Base-by-base conservation (phyloP, 345 rosid genomes). In the Erucastrum elatum region DNA sequence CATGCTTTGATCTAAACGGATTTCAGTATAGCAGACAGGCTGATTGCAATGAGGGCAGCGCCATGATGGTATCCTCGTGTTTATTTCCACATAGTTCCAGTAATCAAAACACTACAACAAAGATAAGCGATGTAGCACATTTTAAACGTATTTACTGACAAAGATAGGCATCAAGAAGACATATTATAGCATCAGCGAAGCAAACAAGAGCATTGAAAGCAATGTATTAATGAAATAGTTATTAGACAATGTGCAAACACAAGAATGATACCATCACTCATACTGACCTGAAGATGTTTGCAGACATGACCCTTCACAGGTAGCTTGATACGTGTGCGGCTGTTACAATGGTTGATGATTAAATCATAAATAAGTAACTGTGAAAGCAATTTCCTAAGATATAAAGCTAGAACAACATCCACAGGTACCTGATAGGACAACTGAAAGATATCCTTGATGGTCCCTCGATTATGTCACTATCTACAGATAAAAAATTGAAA, bases 1-100 rank as follows among this genome's bases (percentile, higher is more conserved):
- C 84, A 93, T 88, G 82, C 78, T 90, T 81, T 88, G 94, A 83
- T 93, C 98, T 59, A 88, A 25, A 37, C 98, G 87, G 53, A 95
- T 81, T 66, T 93, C 92, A n/a, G 82, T 81, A 83, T 90, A 91
- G 85, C 91, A 89, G 68, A 90, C 88, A 66, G 87, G 74, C 76
- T 77, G 98, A 81, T 90, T 95, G 80, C 99, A 95, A 73, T 90
- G 90, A 8, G 99, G 98, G 80, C 99, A 95, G 66, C 99, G 97
- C 98, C 99, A 95, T 64, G 96, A 90, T 58, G 99, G 99, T 75
- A 86, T 84, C 80, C 89, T 89, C 53, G 76, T 79, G 81, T 95
- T 95, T 79, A 95, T 95, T 25, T 73, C 68, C 16, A 93, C 73
- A 64, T 82, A 95, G 82, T 90, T 95, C 53, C 87, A 81, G 77